Base-by-base conservation (phyloP, 768 basidiomycete genomes). In the Tylopilus balloui region DNA sequence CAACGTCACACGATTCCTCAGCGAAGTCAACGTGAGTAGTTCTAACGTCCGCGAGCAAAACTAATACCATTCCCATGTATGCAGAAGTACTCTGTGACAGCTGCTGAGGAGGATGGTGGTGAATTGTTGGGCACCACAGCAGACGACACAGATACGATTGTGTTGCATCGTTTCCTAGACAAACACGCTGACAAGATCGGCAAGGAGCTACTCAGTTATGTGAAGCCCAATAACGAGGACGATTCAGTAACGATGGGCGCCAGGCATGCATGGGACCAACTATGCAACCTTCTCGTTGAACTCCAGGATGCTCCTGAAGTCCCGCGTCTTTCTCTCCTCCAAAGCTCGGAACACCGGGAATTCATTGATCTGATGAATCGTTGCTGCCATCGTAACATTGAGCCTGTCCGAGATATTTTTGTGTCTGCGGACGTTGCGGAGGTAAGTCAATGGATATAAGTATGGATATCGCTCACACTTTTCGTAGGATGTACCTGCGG, bases 141-240 rank as follows among this genome's bases (percentile, higher is more conserved):
- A 34, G 90, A 92, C 55, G 87, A 92, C 54, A 88, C 89, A 0
- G 89, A 92, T 59, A 78, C 83, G 34, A 81, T 91, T 31, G 84
- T 92, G 12, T 71, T 91, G 11, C 89, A 92, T 62, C 81, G 90
- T 10, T 91, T 88, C 71, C 83, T 91, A 59, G 80, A 87, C 58
- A 87, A 83, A 51, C 86, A 92, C 56, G 84, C 86, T 3, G 89
- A 92, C 65, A 89, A 88, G 62, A 85, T 92, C 45, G 90, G 91
- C 25, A 89, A 90, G 63, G 89, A 92, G 56, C 72, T 92, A 5
- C 77, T 92, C 13, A 88, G 88, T 59, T 74, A 83, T 11, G 77
- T 81, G 14, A 83, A 80, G 53, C 75, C 80, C 1, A 71, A 79
- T 8, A 59, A 70, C 4, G 83, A 86, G 36, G 81, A 75, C 19